Evolutionary conservation across 179 eudicot genomes (phyloP).

Genomic region (Camellia oleifera): DNA sequence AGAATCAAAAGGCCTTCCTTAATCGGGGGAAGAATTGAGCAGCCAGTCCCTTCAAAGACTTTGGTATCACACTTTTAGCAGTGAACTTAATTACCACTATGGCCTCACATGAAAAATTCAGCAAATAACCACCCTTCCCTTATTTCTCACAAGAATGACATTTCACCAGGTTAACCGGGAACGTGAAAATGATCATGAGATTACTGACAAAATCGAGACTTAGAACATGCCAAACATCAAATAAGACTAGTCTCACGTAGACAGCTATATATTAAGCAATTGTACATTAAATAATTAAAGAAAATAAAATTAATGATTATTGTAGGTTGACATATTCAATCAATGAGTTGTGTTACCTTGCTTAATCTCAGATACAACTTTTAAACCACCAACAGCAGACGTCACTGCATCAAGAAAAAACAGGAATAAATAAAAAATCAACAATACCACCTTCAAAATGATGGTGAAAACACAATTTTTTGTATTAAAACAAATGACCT

Average conservation of each 20-base stretch:
- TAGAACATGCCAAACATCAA: not conserved
- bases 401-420: slow-evolving; percentile 52
- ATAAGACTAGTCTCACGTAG: too few relatives aligned
- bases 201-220: not conserved
- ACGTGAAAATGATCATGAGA: not conserved
- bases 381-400: slow-evolving; percentile 90
- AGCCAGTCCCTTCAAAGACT: not conserved
- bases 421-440: not conserved
- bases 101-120: not conserved
- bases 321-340: not conserved
- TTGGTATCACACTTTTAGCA: not conserved
- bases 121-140: not conserved
- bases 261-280: not conserved
- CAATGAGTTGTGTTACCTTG: slow-evolving; percentile 50
- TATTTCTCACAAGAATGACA: not conserved
- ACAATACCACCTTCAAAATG: not conserved
- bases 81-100: not conserved
- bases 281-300: not conserved
- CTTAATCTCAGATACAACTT: slow-evolving; percentile 60
- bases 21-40: not conserved
- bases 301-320: not conserved
- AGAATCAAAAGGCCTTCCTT: not conserved
- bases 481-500: not conserved
- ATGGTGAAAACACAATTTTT: not conserved
- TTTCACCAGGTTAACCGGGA: not conserved